Conservation (phyloP, 192 early-diverging fungal species). For the Lobosporangium transversale region DNA sequence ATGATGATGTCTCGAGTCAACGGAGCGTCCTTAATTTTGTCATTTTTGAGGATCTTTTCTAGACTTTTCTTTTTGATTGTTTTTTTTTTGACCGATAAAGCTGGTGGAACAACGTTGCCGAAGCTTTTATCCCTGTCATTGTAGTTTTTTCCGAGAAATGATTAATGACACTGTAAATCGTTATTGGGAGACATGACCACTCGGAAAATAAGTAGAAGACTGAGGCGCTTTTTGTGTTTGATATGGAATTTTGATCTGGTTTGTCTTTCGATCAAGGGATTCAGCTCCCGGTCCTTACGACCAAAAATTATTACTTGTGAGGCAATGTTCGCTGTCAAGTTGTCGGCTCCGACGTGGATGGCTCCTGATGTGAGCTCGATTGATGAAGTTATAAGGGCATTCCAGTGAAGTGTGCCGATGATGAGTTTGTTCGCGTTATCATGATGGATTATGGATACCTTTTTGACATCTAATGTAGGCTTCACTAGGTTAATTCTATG, state of each 20-base stretch:
- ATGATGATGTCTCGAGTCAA: background rate
- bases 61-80: background rate
- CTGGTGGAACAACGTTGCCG: background rate
- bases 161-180: background rate
- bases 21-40: background rate
- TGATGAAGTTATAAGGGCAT: background rate
- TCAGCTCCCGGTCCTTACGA: background rate
- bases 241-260: background rate
- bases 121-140: background rate
- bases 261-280: background rate
- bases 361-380: background rate
- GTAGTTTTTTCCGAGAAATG: background rate
- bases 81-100: background rate
- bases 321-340: background rate
- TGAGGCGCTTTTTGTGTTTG: background rate
- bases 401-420: background rate
- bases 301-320: background rate
- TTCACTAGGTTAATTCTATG: background rate
- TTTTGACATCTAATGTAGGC: background rate
- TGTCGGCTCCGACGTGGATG: background rate
- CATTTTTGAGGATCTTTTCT: background rate
- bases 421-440: background rate
- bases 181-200: background rate
- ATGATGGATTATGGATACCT: background rate
- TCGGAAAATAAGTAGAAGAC: background rate